Evolutionary conservation across 768 basidiomycete species (phyloP).

Genomic region (Podaxis sp.): DNA sequence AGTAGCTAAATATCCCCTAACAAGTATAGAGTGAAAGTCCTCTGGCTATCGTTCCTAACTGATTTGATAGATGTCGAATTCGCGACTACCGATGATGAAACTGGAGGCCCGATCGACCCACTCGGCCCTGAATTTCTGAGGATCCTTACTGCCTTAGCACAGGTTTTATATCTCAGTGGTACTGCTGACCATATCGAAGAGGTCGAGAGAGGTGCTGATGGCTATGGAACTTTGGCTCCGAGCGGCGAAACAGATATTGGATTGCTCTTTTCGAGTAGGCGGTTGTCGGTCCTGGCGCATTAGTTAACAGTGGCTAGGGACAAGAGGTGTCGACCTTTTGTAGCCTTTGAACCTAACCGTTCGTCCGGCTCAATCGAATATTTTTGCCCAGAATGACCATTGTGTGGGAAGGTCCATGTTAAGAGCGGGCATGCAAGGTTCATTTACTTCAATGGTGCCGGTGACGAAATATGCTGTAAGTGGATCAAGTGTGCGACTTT

Average conservation of each 20-base stretch:
- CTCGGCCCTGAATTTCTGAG: conserved; percentile 19
- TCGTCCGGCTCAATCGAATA: too few relatives aligned
- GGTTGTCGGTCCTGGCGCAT: neutral
- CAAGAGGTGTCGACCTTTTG: too few relatives aligned
- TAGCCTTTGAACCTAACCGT: too few relatives aligned
- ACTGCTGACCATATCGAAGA: neutral
- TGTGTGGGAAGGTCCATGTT: too few relatives aligned
- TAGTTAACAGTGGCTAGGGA: neutral
- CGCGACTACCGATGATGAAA: neutral
- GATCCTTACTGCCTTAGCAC: conserved; percentile 22
- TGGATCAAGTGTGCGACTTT: neutral
- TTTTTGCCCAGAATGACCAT: too few relatives aligned
- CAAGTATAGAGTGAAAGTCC: conserved; percentile 16
- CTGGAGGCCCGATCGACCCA: conserved; percentile 1
- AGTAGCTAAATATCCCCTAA: conserved; percentile 16
- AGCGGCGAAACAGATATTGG: neutral
- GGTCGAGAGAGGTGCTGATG: neutral
- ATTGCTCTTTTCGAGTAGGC: neutral
- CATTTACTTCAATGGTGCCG: too few relatives aligned
- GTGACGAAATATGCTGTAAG: too few relatives aligned
- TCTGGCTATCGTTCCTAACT: neutral
- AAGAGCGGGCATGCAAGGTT: too few relatives aligned
- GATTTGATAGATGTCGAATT: conserved; percentile 16
- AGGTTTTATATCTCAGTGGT: conserved; percentile 18
- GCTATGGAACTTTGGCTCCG: neutral